Conservation (phyloP, 1,139 yeast species). For the Saccharomyces hybrid region DNA sequence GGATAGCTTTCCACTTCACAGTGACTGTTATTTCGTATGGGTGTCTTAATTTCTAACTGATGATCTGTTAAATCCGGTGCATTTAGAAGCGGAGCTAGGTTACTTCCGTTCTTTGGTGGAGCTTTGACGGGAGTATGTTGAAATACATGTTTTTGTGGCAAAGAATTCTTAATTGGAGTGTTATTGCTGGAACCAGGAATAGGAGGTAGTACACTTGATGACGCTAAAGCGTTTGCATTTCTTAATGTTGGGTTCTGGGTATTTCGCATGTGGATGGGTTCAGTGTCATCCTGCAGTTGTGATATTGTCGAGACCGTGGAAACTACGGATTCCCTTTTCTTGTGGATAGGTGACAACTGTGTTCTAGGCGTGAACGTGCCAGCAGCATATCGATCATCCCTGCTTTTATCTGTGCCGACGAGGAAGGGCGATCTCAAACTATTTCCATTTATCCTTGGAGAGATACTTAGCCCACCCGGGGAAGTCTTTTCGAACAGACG, state of each 20-base stretch:
- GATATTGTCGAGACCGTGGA: slow-evolving; percentile 19
- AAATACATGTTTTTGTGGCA: slow-evolving; percentile 27
- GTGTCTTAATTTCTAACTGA: slow-evolving; percentile 2
- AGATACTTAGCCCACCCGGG: background rate
- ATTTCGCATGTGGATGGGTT: slow-evolving; percentile 9
- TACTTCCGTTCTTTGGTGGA: background rate
- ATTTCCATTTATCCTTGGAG: slow-evolving; percentile 1
- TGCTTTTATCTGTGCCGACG: slow-evolving; percentile 22
- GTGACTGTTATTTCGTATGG: background rate
- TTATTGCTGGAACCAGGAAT: slow-evolving; percentile 27
- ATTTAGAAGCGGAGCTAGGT: background rate
- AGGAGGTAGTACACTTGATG: slow-evolving; percentile 20
- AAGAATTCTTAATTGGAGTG: slow-evolving; percentile 18
- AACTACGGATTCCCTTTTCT: slow-evolving; percentile 12
- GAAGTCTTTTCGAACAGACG: background rate
- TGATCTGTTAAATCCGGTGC: background rate
- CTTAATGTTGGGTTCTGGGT: slow-evolving; percentile 1
- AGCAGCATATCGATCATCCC: slow-evolving; percentile 7
- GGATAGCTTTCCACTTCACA: background rate
- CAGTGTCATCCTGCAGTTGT: slow-evolving; percentile 13
- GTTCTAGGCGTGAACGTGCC: background rate
- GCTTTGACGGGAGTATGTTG: slow-evolving; percentile 28
- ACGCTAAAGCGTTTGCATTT: slow-evolving; percentile 12
- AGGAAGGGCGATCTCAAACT: slow-evolving; percentile 29
- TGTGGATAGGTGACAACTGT: slow-evolving; percentile 5